Conservation (phyloP, 768 basidiomycete species). For the Pleurotus giganteus region DNA sequence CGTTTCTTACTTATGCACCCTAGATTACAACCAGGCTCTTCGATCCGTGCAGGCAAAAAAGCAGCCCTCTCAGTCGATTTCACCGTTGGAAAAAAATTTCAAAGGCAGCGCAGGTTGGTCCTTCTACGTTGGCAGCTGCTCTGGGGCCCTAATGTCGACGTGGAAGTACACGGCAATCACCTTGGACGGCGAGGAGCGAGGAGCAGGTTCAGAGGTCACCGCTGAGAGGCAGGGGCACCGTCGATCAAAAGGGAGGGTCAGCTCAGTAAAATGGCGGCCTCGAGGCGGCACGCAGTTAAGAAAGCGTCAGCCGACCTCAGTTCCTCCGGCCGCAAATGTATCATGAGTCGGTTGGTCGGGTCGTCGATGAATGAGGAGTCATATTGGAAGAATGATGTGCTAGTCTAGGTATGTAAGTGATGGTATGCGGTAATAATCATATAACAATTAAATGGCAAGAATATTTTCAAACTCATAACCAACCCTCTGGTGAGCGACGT, state of each 20-base stretch:
- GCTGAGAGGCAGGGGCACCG: too few species aligned
- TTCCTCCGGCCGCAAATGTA: too few species aligned
- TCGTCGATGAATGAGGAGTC: background rate
- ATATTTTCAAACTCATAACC: background rate
- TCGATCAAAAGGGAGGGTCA: too few species aligned
- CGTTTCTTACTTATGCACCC: slow-evolving; percentile 4
- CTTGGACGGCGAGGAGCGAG: background rate
- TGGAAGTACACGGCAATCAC: background rate
- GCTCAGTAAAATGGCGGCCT: too few species aligned
- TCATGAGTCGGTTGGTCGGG: too few species aligned
- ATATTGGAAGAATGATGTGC: background rate
- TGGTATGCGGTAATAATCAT: too few species aligned
- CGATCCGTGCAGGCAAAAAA: background rate
- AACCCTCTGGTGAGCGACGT: slow-evolving; percentile 36
- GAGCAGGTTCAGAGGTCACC: too few species aligned
- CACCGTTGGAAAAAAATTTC: slow-evolving; percentile 2
- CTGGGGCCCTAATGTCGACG: background rate
- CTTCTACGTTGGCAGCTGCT: background rate
- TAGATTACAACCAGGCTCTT: background rate
- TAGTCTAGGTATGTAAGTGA: too few species aligned
- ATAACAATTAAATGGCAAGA: background rate
- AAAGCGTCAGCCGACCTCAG: too few species aligned
- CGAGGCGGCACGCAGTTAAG: too few species aligned
- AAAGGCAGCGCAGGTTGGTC: background rate
- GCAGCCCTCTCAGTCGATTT: background rate